phyloP scores from a whole-genome alignment of 1,139 yeast species.

The Taiozyma sp. region DNA sequence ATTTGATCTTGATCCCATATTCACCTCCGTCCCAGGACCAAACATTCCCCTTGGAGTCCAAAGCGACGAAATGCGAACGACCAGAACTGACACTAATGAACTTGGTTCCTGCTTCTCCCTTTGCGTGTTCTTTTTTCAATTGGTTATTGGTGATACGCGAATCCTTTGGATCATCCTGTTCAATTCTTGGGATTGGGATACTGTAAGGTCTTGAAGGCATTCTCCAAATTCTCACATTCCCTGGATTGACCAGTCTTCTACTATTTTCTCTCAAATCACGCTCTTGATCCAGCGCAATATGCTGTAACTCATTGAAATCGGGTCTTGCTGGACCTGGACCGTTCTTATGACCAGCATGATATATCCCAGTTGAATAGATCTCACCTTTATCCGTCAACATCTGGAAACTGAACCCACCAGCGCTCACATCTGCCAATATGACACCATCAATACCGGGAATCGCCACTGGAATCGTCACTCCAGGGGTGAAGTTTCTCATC shows the following conservation, averaged over 20 bases:
- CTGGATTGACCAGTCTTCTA: neutral
- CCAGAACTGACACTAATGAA: slow-evolving; percentile 59
- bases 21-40: slow-evolving; percentile 62
- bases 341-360: slow-evolving; percentile 36
- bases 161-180: neutral
- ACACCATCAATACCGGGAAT: slow-evolving; percentile 31
- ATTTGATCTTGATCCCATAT: slow-evolving; percentile 44
- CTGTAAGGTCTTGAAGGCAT: slow-evolving; percentile 4
- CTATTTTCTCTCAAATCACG: neutral
- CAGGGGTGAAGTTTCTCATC: slow-evolving; percentile 26
- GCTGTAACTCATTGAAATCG: slow-evolving; percentile 28
- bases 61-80: slow-evolving; percentile 59
- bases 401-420: slow-evolving; percentile 69
- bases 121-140: slow-evolving; percentile 7
- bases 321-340: slow-evolving; percentile 30
- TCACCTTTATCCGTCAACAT: slow-evolving; percentile 51
- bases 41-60: slow-evolving; percentile 46
- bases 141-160: slow-evolving; percentile 2
- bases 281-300: slow-evolving; percentile 14
- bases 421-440: slow-evolving; percentile 47
- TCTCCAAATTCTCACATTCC: neutral
- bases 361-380: slow-evolving; percentile 48
- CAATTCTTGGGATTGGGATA: neutral
- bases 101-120: slow-evolving; percentile 20
- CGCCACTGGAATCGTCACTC: slow-evolving; percentile 41